Evolutionary conservation across 2,329 filamentous ascomycete genomes (phyloP).

Genomic region (Hypoxylon sp.): DNA sequence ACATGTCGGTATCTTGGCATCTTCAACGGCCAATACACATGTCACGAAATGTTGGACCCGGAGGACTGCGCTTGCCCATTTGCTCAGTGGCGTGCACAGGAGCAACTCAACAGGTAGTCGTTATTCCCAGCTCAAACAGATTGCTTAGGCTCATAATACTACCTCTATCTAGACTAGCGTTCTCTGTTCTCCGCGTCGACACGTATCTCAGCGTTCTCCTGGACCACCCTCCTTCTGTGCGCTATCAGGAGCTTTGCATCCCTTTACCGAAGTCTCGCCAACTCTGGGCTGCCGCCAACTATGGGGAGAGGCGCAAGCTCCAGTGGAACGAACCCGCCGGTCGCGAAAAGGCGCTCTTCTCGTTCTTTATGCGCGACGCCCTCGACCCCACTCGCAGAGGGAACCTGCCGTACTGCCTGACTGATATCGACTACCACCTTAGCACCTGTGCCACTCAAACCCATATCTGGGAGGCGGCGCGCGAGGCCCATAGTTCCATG

Average conservation of each 20-base stretch:
- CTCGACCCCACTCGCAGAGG: slow-evolving; percentile 15
- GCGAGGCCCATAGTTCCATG: slow-evolving; percentile 44
- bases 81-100: slow-evolving; percentile 32
- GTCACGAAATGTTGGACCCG: slow-evolving; percentile 12
- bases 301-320: slow-evolving; percentile 43
- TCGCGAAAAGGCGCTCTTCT: slow-evolving; percentile 45
- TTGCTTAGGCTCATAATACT: slow-evolving; percentile 9
- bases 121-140: neutral
- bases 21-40: slow-evolving; percentile 40
- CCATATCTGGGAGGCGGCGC: slow-evolving; percentile 42
- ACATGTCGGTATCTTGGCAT: slow-evolving; percentile 44
- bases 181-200: slow-evolving; percentile 45
- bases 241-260: slow-evolving; percentile 47
- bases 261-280: slow-evolving; percentile 42
- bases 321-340: slow-evolving; percentile 44
- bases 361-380: slow-evolving; percentile 39
- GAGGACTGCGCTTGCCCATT: slow-evolving; percentile 23
- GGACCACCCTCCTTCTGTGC: slow-evolving; percentile 44
- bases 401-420: slow-evolving; percentile 38
- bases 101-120: slow-evolving; percentile 41
- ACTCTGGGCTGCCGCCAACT: slow-evolving; percentile 40
- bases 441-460: slow-evolving; percentile 46
- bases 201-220: slow-evolving; percentile 43
- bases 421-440: slow-evolving; percentile 47
- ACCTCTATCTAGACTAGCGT: slow-evolving; percentile 36